Percentiles rank a stretch among this genome's conserved stretches.
These are phyloP conservation scores for Serendipita vermifera DNA, from an alignment of 768 basidiomycete species.

Conservation along the genomic window DNA sequence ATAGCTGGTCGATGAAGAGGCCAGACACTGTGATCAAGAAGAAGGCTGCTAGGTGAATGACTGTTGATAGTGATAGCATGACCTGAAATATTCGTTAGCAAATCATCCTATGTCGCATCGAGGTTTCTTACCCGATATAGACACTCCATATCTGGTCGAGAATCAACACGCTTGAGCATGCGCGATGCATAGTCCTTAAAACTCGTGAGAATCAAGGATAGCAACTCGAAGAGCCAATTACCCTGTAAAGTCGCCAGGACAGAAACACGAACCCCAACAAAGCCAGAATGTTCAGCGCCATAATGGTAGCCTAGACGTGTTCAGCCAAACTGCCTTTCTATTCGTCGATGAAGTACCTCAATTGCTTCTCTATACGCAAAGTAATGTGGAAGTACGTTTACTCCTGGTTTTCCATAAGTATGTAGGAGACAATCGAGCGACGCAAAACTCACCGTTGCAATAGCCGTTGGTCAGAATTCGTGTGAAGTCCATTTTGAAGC, in stretches of 20 bases:
- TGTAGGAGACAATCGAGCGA: too few species aligned
- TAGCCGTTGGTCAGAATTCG: neutral
- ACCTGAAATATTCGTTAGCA: neutral
- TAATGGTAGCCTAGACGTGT: neutral
- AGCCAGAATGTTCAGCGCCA: neutral
- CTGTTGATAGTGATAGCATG: neutral
- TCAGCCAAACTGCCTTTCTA: too few species aligned
- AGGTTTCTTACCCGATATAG: neutral
- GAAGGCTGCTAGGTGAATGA: constrained; percentile 1
- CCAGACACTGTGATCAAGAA: neutral
- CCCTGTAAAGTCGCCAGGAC: neutral
- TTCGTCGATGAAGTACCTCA: too few species aligned
- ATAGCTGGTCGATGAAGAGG: constrained; percentile 5
- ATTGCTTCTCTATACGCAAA: neutral
- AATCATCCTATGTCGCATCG: neutral
- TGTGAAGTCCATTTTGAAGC: neutral
- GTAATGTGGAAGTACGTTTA: constrained; percentile 4
- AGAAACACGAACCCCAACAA: neutral
- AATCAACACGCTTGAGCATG: constrained; percentile 5
- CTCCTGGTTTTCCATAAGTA: too few species aligned
- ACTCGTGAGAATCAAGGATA: neutral
- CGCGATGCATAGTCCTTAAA: neutral
- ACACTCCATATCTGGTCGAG: neutral
- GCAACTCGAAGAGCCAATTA: neutral
- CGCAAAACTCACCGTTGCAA: too few species aligned